Evolutionary conservation across 1,139 yeast genomes (phyloP), one percentile per base, ranked within the genome.

Genomic region (Scheffersomyces parashehatae): DNA sequence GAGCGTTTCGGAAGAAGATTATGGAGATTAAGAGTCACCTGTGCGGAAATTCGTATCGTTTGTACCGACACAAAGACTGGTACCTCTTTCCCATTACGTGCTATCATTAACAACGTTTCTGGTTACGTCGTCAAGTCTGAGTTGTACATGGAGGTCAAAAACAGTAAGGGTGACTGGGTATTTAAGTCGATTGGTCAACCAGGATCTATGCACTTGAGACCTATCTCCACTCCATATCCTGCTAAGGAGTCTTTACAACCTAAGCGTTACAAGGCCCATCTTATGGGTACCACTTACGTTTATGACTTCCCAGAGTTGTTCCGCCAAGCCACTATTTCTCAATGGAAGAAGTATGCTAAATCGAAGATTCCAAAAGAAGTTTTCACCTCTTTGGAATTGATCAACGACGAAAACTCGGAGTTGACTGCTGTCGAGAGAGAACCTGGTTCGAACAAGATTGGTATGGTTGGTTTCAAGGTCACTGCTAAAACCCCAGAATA

Each of bases 291-390:
- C 13, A 91, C 99, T 20, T 93, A 89, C 63, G 97, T 89, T 40
- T 95, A 95, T 64, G 99, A 93, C 69, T 95, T 93, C 93, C 99
- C 99, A 41, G 99, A 93, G 65, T 75, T 93, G 60, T 93, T 95
- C 86, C 89, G 95, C 60, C 98, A 93, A 75, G 96, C 97, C 31
- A 79, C 88, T 39, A 69, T 81, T 47, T 78, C 93, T 29, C 85
- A 84, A 67, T 93, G 99, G 99, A 85, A 85, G 65, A 80, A 80
- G 51, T 68, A 72, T 54, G 73, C 80, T 40, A 75, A 82, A 49
- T 62, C 66, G 40, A 84, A 83, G 64, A 70, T 84, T 45, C 91
- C 95, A 35, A 88, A 85, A 50, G 95, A 89, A 57, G 77, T 85
- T 55, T 88, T 93, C 68, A 72, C 81, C 29, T 82, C 35, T 14